Conservation (phyloP, 2,329 filamentous ascomycete genomes). For the Emmonsiellopsis sp. region DNA sequence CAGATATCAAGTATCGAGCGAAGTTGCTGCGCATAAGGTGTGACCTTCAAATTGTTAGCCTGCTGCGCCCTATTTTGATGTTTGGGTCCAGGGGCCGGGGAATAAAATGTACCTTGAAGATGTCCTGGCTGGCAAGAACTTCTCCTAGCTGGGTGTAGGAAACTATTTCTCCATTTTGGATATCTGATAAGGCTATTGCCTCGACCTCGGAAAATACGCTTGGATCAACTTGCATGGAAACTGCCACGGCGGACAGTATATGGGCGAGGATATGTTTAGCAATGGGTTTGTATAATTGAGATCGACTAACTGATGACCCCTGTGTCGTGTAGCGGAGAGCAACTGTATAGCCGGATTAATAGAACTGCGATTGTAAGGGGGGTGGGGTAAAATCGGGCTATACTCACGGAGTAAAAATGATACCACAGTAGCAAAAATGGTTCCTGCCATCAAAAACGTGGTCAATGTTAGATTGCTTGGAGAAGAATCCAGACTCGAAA, state of each 20-base stretch:
- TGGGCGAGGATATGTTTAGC: neutral
- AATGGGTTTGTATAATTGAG: neutral
- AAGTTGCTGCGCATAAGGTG: neutral
- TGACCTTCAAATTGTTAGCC: neutral
- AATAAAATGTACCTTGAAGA: neutral
- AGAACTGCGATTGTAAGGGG: too few relatives aligned
- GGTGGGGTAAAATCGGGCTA: neutral
- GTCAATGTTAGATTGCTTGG: neutral
- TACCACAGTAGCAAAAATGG: neutral
- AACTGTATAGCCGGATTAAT: too few relatives aligned
- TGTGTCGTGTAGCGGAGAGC: too few relatives aligned
- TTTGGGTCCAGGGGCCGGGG: too few relatives aligned
- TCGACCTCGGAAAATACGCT: neutral
- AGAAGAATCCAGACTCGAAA: neutral
- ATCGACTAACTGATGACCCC: neutral
- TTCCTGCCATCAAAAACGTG: neutral
- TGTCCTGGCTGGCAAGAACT: neutral
- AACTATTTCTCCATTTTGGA: neutral
- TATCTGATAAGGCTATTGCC: neutral
- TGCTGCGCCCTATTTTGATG: too few relatives aligned
- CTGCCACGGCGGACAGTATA: neutral
- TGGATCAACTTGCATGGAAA: neutral
- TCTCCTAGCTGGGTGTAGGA: neutral
- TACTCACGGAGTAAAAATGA: neutral
- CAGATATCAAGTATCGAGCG: neutral